Evolutionary conservation across 306 rosid genomes (phyloP).

Genomic region (Gynostemma pentaphyllum): DNA sequence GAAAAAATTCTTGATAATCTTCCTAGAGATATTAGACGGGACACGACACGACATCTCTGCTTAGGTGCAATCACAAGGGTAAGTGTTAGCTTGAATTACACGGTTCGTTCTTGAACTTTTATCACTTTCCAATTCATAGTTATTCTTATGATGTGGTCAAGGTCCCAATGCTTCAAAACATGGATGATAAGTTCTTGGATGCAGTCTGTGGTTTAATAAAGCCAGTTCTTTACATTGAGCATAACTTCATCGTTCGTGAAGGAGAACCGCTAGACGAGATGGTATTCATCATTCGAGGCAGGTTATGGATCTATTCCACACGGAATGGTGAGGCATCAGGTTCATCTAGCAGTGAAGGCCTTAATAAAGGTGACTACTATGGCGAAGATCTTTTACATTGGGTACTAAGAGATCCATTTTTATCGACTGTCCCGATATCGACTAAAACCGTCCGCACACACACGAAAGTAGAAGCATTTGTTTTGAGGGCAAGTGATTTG

Average conservation of each 20-base stretch:
- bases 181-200: background rate
- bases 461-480: constrained; percentile 16
- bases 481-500: constrained; percentile 7
- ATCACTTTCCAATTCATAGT: too few species aligned
- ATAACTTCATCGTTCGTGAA: constrained; percentile 1
- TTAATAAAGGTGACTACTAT: background rate
- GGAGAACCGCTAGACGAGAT: constrained; percentile 16
- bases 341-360: background rate
- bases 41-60: constrained; percentile 48
- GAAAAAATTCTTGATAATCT: constrained; percentile 6
- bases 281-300: constrained; percentile 12
- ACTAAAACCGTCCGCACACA: background rate
- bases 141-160: too few species aligned
- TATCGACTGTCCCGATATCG: constrained; percentile 10
- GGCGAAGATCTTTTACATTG: constrained; percentile 16
- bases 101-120: background rate
- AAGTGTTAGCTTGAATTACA: background rate
- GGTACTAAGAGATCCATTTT: background rate
- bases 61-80: constrained; percentile 41
- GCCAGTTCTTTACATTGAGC: constrained; percentile 10
- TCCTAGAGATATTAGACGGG: background rate
- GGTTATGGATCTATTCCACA: background rate
- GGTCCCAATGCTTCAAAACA: constrained; percentile 11
- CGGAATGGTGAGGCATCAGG: background rate
- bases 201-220: constrained; percentile 7